Conservation (phyloP, 768 basidiomycete species). For the Boletus sp. region DNA sequence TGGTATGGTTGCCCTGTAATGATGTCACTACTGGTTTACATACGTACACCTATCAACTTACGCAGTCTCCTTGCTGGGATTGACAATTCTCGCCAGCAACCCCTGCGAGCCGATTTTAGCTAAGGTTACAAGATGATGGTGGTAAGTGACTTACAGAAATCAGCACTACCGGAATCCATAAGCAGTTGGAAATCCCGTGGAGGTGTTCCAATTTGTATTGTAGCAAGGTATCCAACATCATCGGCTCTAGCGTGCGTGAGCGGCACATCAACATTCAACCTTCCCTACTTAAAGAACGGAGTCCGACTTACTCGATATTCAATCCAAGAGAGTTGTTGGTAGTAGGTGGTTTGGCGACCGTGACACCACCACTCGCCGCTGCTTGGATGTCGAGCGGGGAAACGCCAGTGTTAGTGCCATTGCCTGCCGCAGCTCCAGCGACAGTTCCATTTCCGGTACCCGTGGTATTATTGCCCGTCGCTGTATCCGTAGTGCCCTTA, state of each 20-base stretch:
- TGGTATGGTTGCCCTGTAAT: conserved; percentile 56
- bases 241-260: conserved; percentile 33
- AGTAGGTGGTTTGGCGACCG: conserved; percentile 40
- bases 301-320: conserved; percentile 56
- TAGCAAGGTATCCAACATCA: conserved; percentile 58
- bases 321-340: conserved; percentile 58
- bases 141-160: conserved; percentile 42
- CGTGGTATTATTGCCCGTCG: conserved; percentile 2
- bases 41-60: conserved; percentile 22
- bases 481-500: conserved; percentile 1
- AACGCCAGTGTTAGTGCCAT: conserved; percentile 30
- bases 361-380: conserved; percentile 36
- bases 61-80: conserved; percentile 40
- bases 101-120: conserved; percentile 24
- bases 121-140: background rate
- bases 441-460: conserved; percentile 7
- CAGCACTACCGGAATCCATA: conserved; percentile 71
- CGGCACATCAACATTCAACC: background rate
- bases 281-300: background rate
- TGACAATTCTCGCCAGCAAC: conserved; percentile 55
- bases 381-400: conserved; percentile 37
- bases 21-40: conserved; percentile 18
- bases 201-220: conserved; percentile 65
- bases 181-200: conserved; percentile 52
- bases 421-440: conserved; percentile 9